A percentile compares a stretch with the other conserved stretches of the same genome.
These are phyloP conservation scores for Sarcodon sp. DNA, from an alignment of 768 basidiomycete genomes.

Conservation along the genomic window DNA sequence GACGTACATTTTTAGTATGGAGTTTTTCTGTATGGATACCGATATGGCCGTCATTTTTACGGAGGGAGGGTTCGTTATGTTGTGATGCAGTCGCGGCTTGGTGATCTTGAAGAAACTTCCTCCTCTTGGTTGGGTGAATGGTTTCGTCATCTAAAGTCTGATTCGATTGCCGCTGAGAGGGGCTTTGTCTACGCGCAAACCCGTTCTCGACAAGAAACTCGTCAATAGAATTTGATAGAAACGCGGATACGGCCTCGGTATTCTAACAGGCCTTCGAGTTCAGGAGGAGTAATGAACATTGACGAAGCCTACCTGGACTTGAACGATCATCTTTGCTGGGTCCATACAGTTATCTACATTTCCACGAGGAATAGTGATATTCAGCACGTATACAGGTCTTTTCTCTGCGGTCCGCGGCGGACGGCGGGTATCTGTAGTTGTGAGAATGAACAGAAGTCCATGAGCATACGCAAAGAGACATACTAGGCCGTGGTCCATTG, in stretches of 20 bases:
- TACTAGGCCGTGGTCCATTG: slow-evolving; percentile 30
- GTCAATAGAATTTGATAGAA: slow-evolving; percentile 47
- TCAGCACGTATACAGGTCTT: slow-evolving; percentile 74
- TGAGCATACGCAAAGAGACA: slow-evolving; percentile 4
- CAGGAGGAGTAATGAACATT: background rate
- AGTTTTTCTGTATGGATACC: background rate
- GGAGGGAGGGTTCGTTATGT: background rate
- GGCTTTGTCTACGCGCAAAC: slow-evolving; percentile 21
- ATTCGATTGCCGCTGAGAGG: background rate
- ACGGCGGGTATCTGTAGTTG: slow-evolving; percentile 37
- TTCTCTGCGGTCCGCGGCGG: slow-evolving; percentile 73
- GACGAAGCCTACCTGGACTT: slow-evolving; percentile 44
- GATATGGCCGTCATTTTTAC: background rate
- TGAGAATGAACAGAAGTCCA: slow-evolving; percentile 7
- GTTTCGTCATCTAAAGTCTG: too few species aligned
- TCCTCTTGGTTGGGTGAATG: too few species aligned
- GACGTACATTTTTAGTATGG: background rate
- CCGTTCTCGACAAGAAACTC: slow-evolving; percentile 53
- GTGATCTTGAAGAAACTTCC: too few species aligned
- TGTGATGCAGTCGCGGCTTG: background rate
- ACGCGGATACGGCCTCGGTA: slow-evolving; percentile 34
- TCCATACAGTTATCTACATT: slow-evolving; percentile 71
- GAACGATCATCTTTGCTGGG: slow-evolving; percentile 58
- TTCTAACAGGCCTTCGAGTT: slow-evolving; percentile 29
- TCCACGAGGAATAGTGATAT: slow-evolving; percentile 50